These are phyloP conservation scores for Elongisporangium anandrum DNA, from an alignment of 352 stramenopile genomes.

Conservation along the genomic window DNA sequence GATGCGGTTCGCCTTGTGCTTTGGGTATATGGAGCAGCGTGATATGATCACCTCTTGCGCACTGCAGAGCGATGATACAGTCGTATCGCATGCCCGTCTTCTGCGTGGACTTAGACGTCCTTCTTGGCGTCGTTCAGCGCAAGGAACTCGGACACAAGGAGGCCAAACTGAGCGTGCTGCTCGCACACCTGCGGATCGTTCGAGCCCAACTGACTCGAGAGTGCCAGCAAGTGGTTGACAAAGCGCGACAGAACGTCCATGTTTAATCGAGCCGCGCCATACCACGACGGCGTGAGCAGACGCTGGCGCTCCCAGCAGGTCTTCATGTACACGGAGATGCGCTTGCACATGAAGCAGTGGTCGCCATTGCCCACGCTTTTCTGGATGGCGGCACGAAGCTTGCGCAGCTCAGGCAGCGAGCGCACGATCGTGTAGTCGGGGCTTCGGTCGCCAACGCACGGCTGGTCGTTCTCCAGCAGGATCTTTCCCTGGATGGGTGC, in stretches of 20 bases:
- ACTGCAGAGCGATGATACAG: not conserved
- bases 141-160: conserved; percentile 22
- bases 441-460: conserved; percentile 8
- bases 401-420: conserved; percentile 25
- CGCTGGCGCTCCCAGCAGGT: conserved; percentile 32
- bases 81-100: not conserved
- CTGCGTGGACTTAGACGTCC: not conserved
- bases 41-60: not conserved
- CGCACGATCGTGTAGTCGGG: conserved; percentile 21
- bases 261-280: conserved; percentile 25
- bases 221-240: conserved; percentile 26
- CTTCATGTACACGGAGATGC: conserved; percentile 24
- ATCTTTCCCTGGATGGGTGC: not conserved
- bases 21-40: not conserved
- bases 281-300: conserved; percentile 23
- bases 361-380: conserved; percentile 13
- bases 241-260: conserved; percentile 21
- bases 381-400: conserved; percentile 23
- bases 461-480: no score
- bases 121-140: conserved; percentile 6
- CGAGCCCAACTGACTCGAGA: conserved; percentile 15
- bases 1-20: not conserved
- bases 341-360: conserved; percentile 24
- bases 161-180: conserved; percentile 20
- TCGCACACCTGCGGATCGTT: conserved; percentile 5